Conservation (phyloP, 1,284 basidiomycete genomes). For the Tranzscheliella williamsii region DNA sequence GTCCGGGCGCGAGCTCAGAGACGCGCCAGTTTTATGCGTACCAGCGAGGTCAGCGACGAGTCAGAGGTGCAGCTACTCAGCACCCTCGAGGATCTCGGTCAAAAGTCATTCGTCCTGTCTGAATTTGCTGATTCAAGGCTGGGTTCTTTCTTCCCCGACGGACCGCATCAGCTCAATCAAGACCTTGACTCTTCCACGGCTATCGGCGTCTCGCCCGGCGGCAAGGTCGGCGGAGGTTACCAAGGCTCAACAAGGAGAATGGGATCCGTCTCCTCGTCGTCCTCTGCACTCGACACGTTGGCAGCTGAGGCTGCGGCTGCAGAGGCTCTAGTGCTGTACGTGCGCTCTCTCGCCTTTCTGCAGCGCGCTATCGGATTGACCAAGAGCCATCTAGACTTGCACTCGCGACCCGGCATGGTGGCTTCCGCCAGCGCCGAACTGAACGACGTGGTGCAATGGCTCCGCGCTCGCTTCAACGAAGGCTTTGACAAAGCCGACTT, state of each 20-base stretch:
- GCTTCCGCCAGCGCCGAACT: slow-evolving; percentile 63
- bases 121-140: slow-evolving; percentile 93
- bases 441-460: slow-evolving; percentile 68
- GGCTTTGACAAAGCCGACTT: slow-evolving; percentile 67
- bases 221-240: slow-evolving; percentile 7
- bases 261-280: slow-evolving; percentile 28
- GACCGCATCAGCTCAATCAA: slow-evolving; percentile 45
- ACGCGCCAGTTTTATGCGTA: slow-evolving; percentile 22
- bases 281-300: slow-evolving; percentile 23
- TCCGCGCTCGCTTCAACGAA: slow-evolving; percentile 67
- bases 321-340: slow-evolving; percentile 85
- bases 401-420: slow-evolving; percentile 34
- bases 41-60: slow-evolving; percentile 29
- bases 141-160: slow-evolving; percentile 69
- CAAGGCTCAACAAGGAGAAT: slow-evolving; percentile 13
- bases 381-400: slow-evolving; percentile 62
- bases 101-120: slow-evolving; percentile 90
- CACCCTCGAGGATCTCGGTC: slow-evolving; percentile 81
- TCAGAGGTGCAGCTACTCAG: slow-evolving; percentile 76
- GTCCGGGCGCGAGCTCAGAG: slow-evolving; percentile 56
- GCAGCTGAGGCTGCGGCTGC: slow-evolving; percentile 63
- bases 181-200: slow-evolving; percentile 20
- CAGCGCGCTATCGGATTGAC: slow-evolving; percentile 75
- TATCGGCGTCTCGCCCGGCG: slow-evolving; percentile 18
- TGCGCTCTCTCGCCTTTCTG: slow-evolving; percentile 88